Conservation (phyloP, 1,139 yeast genomes). For the Sugiyamaella pinicola region DNA sequence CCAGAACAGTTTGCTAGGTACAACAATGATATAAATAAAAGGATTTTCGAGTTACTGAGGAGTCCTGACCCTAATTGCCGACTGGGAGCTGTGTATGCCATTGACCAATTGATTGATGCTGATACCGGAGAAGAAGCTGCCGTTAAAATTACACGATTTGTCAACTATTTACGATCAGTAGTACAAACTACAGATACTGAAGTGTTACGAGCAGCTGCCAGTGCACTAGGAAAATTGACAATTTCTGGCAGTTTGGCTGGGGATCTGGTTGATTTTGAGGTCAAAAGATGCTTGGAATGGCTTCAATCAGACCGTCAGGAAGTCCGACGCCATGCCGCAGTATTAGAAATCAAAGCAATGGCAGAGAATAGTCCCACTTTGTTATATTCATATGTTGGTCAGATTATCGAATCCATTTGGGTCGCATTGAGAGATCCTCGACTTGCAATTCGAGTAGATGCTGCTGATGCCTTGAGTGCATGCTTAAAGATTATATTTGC, state of each 20-base stretch:
- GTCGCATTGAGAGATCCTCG: slow-evolving; percentile 80
- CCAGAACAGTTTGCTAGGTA: slow-evolving; percentile 78
- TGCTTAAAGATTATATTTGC: slow-evolving; percentile 78
- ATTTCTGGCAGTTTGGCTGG: slow-evolving; percentile 85
- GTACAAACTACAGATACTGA: slow-evolving; percentile 81
- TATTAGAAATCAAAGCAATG: slow-evolving; percentile 76
- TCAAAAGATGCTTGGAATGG: slow-evolving; percentile 89
- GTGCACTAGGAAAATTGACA: slow-evolving; percentile 83
- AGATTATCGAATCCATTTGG: slow-evolving; percentile 84
- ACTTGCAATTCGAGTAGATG: slow-evolving; percentile 72
- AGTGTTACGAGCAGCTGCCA: slow-evolving; percentile 85
- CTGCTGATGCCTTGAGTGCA: slow-evolving; percentile 77
- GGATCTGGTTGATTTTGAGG: slow-evolving; percentile 91
- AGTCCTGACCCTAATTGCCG: slow-evolving; percentile 71
- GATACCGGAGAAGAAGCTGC: slow-evolving; percentile 78
- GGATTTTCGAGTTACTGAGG: slow-evolving; percentile 82
- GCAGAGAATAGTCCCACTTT: slow-evolving; percentile 89
- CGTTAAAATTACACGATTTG: slow-evolving; percentile 85
- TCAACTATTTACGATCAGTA: slow-evolving; percentile 79
- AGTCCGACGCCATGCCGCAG: slow-evolving; percentile 86
- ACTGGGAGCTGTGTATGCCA: slow-evolving; percentile 89
- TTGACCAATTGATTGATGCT: slow-evolving; percentile 81
- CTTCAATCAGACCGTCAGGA: slow-evolving; percentile 82
- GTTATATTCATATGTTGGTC: slow-evolving; percentile 74
- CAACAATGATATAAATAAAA: slow-evolving; percentile 83